Percentiles rank a stretch among this genome's conserved stretches.
Conservation (phyloP, 192 early-diverging fungal species). For the Podila epigama region DNA sequence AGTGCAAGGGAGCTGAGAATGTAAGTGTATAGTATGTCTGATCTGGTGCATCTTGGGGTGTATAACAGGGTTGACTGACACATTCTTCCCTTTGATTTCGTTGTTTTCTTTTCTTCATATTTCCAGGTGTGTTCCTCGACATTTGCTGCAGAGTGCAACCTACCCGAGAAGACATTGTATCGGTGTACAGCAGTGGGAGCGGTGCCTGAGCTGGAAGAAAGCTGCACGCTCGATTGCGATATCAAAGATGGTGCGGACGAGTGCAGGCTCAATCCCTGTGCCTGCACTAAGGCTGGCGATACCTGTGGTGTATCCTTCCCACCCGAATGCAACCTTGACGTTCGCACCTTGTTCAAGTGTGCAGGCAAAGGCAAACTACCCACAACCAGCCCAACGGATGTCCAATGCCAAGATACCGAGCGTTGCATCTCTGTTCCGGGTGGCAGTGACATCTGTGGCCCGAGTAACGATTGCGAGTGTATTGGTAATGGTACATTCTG, state of each 20-base stretch:
- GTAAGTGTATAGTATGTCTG: neutral
- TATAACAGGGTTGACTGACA: too few relatives aligned
- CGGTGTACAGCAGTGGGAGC: neutral
- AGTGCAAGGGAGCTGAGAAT: neutral
- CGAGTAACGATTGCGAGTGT: neutral
- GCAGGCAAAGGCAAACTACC: neutral
- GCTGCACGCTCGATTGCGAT: neutral
- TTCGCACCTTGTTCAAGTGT: slow-evolving; percentile 5
- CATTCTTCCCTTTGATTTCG: too few relatives aligned
- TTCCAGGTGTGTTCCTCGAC: neutral
- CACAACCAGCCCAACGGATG: too few relatives aligned
- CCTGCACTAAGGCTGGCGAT: neutral
- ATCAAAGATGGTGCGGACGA: neutral
- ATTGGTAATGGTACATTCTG: neutral
- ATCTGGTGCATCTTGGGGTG: neutral
- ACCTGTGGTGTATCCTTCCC: neutral
- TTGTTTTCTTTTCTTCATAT: neutral
- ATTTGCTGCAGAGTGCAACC: neutral
- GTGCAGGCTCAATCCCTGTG: neutral
- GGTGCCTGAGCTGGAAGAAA: neutral
- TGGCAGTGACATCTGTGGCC: neutral
- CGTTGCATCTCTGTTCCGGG: neutral
- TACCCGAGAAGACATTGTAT: neutral
- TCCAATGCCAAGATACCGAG: too few relatives aligned
- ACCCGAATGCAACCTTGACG: neutral